Base-by-base conservation (phyloP, 495 filamentous ascomycete species). In the Pyrenula massariospora region DNA sequence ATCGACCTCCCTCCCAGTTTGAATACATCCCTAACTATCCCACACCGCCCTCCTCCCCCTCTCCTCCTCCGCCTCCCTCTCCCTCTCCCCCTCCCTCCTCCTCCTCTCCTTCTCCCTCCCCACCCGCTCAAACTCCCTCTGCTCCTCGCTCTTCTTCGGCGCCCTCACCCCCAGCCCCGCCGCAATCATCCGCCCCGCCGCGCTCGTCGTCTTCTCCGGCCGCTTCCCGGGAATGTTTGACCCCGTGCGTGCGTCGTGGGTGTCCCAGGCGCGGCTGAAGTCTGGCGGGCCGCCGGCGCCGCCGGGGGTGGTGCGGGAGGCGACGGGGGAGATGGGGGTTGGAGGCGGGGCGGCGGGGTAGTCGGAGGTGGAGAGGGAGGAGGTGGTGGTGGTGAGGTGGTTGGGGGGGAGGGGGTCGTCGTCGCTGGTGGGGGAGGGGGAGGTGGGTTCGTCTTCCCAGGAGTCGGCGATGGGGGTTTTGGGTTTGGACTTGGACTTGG, bases 151-250 rank as follows among this genome's bases (percentile, higher is more conserved):
- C 65, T 79, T 77, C 74, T 81, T 86, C 24, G 87, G 88, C 31
- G 88, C 81, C 58, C 82, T 80, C 48, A 97, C 81, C 2, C 93
- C 93, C 62, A 98, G 72, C 3, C 86, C 93, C 22, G 83, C 88
- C 0, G 91, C 89, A 65, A 98, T 96, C 84, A 98, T 76, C 60
- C 93, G 77, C 56, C 86, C 80, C 23, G 93, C 93, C 49, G 92
- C 89, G 1, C 91, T 89, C 58, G 91, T 93, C 57, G 91, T 91
- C 71, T 93, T 98, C 71, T 94, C 91, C 0, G 90, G 93, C 56
- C 91, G 68, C 50, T 72, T 68, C 20, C 61, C 60, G 25, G 62
- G 62, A 42, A 56, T 57, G 22, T 49, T 65, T 25, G 54, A 54
- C 53, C 42, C 53, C 51, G 47, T 59, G 36, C 54, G 52, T 20